A percentile compares a stretch with the other conserved stretches of the same genome.
Evolutionary conservation across 1,284 basidiomycete species (phyloP).

Genomic region (Hypsizygus ulmarius): DNA sequence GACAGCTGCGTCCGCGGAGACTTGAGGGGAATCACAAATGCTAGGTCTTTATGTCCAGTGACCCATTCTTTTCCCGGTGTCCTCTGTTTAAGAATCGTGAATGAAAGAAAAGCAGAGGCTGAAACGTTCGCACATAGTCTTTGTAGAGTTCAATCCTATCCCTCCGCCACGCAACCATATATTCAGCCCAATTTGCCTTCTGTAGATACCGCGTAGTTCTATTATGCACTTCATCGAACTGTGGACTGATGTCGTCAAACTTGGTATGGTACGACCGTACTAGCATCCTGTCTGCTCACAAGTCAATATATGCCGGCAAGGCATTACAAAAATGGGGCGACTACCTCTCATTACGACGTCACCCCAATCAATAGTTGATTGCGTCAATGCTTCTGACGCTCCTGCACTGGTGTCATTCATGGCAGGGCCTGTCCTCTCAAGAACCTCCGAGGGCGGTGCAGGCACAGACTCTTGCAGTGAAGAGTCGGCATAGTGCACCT

Average conservation of each 20-base stretch:
- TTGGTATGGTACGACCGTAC: constrained; percentile 68
- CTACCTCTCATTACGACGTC: constrained; percentile 65
- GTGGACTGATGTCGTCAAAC: constrained; percentile 44
- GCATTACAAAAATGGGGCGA: constrained; percentile 5
- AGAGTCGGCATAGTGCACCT: constrained; percentile 39
- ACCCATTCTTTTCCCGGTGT: constrained; percentile 62
- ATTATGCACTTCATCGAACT: constrained; percentile 70
- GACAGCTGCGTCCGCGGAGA: constrained; percentile 61
- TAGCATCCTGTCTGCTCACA: constrained; percentile 74
- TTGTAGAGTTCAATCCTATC: constrained; percentile 75
- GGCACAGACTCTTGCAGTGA: constrained; percentile 29
- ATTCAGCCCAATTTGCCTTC: constrained; percentile 75
- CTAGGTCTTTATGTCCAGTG: constrained; percentile 63
- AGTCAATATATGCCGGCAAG: constrained; percentile 12
- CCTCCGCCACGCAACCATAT: constrained; percentile 75
- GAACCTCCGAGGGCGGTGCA: constrained; percentile 55
- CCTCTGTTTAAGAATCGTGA: constrained; percentile 36
- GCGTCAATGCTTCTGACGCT: constrained; percentile 33
- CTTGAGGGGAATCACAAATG: constrained; percentile 67
- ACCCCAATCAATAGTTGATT: constrained; percentile 32
- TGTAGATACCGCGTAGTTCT: constrained; percentile 59
- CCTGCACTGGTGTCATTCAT: constrained; percentile 62
- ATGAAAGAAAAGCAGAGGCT: constrained; percentile 4
- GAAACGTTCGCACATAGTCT: constrained; percentile 58
- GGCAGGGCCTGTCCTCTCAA: constrained; percentile 49